Conservation (phyloP, 306 rosid genomes). For the Fagus sylvatica region DNA sequence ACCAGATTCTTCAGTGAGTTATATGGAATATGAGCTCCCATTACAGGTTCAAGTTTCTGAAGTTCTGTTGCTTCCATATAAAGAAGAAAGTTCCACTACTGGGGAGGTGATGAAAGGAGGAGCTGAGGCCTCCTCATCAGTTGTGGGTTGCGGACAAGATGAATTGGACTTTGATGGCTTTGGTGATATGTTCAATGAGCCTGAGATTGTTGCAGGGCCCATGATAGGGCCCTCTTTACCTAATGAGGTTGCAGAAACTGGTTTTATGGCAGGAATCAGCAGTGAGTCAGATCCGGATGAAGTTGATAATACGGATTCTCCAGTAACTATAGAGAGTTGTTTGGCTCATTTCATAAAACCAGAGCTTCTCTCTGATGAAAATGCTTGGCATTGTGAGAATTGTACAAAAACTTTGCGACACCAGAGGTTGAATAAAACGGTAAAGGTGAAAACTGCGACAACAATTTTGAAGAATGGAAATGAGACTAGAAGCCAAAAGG, state of each 20-base stretch:
- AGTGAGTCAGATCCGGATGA: conserved; percentile 96
- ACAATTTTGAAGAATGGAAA: conserved; percentile 33
- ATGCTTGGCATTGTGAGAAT: conserved; percentile 95
- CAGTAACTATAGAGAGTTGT: conserved; percentile 89
- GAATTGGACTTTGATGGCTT: conserved; percentile 70
- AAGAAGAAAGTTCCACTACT: conserved; percentile 51
- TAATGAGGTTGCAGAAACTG: conserved; percentile 50
- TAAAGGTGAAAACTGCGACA: conserved; percentile 37
- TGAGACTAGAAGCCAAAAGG: conserved; percentile 37
- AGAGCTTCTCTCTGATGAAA: conserved; percentile 83
- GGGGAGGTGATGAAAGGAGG: conserved; percentile 44
- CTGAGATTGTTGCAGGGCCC: conserved; percentile 73
- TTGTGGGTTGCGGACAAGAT: conserved; percentile 56
- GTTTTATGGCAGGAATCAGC: conserved; percentile 42
- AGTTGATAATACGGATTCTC: conserved; percentile 89
- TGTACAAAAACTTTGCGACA: conserved; percentile 60
- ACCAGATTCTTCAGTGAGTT: conserved; percentile 45
- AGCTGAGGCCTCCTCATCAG: conserved; percentile 61
- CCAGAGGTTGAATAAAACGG: conserved; percentile 43
- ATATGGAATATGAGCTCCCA: conserved; percentile 74
- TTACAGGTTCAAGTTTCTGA: conserved; percentile 70
- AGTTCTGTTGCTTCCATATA: conserved; percentile 77
- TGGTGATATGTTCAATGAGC: conserved; percentile 84
- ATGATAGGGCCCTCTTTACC: conserved; percentile 56
- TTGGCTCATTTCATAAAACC: conserved; percentile 84